Base-by-base conservation (phyloP, 768 basidiomycete genomes). In the Pleurotus djamor region DNA sequence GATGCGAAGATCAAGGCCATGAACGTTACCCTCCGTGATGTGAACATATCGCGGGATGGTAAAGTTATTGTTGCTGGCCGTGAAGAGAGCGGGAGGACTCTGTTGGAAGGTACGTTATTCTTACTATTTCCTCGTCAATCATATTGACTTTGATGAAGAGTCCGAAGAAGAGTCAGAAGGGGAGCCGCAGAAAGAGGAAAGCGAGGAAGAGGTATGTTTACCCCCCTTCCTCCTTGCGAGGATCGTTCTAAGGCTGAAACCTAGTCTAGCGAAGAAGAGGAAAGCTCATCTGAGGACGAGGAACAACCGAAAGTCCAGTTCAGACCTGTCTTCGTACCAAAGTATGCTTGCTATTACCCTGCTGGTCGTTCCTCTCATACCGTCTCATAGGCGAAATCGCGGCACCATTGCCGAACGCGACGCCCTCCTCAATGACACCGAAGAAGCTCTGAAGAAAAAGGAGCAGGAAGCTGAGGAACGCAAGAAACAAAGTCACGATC, bases 281-380 rank as follows among this genome's bases (percentile, higher is more conserved):
- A 91, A 67, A 83, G 80, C n/a, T 87, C 86, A 52, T 90, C 87
- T 0, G 83, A 80, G 44, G 92, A 91, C 59, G 86, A 88, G 69
- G n/a, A n/a, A n/a, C 78, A 84, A 47, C 83, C 86, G 3, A 89
- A 91, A 70, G 75, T 85, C 4, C 84, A 88, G 63, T 94, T 96
- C 72, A 80, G 96, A 62, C 97, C 97, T 1, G 91, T 96, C 0
- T 99, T 98, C 71, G 85, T 98, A 14, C 92, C 92, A 57, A 98
- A 98, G 96, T 96, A 69, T 60, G 89, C 73, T n/a, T 51, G 2
- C 37, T 33, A 32, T 55, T 37, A 13, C 37, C 28, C 51, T 17
- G 35, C n/a, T n/a, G n/a, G 54, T 10, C 49, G 32, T 12, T 12
- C 9, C n/a, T 44, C 58, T 45, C 47, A 62, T 64, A 57, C 52